A percentile compares a stretch with the other conserved stretches of the same genome.
Conservation (phyloP, 2,329 filamentous ascomycete genomes). For the Colletotrichum scovillei region DNA sequence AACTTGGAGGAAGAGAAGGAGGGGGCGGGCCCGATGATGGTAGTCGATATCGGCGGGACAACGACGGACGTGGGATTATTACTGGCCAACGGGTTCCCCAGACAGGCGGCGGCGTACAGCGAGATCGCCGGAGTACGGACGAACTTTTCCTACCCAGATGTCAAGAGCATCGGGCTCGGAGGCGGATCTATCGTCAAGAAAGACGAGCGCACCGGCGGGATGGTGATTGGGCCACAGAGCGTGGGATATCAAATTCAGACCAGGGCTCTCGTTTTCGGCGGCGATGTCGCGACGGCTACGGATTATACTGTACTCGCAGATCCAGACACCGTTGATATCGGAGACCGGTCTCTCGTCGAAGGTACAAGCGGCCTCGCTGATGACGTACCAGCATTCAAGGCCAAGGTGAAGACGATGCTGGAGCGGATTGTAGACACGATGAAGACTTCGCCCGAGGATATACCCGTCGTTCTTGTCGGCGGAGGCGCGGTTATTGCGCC, state of each 20-base stretch:
- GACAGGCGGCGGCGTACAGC: slow-evolving; percentile 71
- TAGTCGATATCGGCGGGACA: slow-evolving; percentile 75
- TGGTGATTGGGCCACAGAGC: slow-evolving; percentile 69
- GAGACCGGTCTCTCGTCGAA: slow-evolving; percentile 51
- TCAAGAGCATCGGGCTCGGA: slow-evolving; percentile 70
- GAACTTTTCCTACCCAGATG: slow-evolving; percentile 68
- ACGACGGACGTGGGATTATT: slow-evolving; percentile 73
- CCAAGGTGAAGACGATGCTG: slow-evolving; percentile 59
- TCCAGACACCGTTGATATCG: slow-evolving; percentile 50
- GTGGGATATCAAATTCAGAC: slow-evolving; percentile 67
- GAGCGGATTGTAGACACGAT: slow-evolving; percentile 70
- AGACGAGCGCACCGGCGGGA: slow-evolving; percentile 6
- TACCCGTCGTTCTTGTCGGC: slow-evolving; percentile 72
- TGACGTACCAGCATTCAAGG: slow-evolving; percentile 52
- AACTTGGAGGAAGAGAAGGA: slow-evolving; percentile 12
- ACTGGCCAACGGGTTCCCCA: slow-evolving; percentile 70
- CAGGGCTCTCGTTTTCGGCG: slow-evolving; percentile 68
- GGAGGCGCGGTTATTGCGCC: slow-evolving; percentile 71
- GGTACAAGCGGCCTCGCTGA: slow-evolving; percentile 41
- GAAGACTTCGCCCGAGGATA: slow-evolving; percentile 69
- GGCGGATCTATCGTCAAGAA: slow-evolving; percentile 66
- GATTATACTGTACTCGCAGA: slow-evolving; percentile 59
- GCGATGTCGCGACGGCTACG: slow-evolving; percentile 67
- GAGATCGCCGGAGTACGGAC: slow-evolving; percentile 72
- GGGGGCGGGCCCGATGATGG: slow-evolving; percentile 60